These are phyloP conservation scores for Linum trigynum DNA, from an alignment of 345 rosid species.

Conservation along the genomic window DNA sequence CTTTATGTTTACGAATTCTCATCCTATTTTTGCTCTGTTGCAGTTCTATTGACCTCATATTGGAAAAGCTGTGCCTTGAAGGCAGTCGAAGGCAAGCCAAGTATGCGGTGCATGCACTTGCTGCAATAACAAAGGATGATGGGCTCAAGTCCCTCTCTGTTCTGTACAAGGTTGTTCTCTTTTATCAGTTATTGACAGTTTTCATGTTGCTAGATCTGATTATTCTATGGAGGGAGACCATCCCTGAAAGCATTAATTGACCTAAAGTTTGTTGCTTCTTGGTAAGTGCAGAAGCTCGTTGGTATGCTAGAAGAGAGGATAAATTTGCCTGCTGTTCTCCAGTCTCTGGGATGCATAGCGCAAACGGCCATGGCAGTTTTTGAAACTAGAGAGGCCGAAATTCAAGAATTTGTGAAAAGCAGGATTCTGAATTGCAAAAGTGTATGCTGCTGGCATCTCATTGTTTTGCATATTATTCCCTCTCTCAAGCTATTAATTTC, in stretches of 20 bases:
- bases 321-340: slow-evolving; percentile 84
- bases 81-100: slow-evolving; percentile 92
- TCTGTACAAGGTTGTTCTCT: slow-evolving; percentile 63
- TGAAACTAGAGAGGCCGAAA: slow-evolving; percentile 88
- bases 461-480: slow-evolving; percentile 15
- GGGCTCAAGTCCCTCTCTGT: slow-evolving; percentile 95
- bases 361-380: slow-evolving; percentile 95
- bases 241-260: background rate
- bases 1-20: slow-evolving; percentile 17
- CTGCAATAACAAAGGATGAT: slow-evolving; percentile 95
- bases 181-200: background rate
- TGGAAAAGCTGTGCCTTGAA: slow-evolving; percentile 90
- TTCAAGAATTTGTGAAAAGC: slow-evolving; percentile 64
- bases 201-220: background rate
- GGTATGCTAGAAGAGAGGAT: slow-evolving; percentile 87
- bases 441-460: slow-evolving; percentile 39
- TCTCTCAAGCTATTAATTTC: slow-evolving; percentile 7
- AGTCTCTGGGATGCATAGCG: slow-evolving; percentile 93
- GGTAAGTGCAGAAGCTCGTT: slow-evolving; percentile 66
- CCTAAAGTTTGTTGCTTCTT: background rate
- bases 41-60: slow-evolving; percentile 85
- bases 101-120: slow-evolving; percentile 95
- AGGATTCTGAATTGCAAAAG: slow-evolving; percentile 49
- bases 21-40: slow-evolving; percentile 20
- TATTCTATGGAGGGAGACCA: background rate